phyloP scores from a whole-genome alignment of 2,329 filamentous ascomycete species.

The Exophiala mesophila region DNA sequence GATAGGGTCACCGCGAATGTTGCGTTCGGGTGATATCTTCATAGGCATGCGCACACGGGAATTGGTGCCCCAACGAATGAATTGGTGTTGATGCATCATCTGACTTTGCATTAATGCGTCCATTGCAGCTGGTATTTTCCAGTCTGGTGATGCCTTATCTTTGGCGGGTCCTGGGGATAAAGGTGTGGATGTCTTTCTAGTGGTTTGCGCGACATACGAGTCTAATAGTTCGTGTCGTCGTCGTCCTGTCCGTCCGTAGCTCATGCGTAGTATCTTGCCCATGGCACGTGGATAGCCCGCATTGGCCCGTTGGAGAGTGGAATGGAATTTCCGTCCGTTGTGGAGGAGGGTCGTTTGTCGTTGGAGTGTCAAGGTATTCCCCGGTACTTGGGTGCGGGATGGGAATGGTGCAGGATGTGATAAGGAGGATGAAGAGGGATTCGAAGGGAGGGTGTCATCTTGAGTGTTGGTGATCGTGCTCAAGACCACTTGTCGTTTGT shows the following conservation, averaged over 20 bases:
- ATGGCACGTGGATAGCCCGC: conserved; percentile 49
- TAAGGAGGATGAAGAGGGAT: neutral
- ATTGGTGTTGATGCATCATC: conserved; percentile 27
- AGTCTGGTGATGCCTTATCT: conserved; percentile 29
- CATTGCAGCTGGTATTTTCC: conserved; percentile 33
- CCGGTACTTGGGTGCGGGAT: conserved; percentile 19
- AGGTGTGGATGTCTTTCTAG: conserved; percentile 15
- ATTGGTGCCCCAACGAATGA: conserved; percentile 25
- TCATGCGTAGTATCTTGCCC: conserved; percentile 48
- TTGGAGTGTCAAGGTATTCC: conserved; percentile 24
- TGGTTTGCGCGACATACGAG: conserved; percentile 9
- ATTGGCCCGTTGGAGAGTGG: conserved; percentile 49
- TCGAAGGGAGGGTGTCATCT: neutral
- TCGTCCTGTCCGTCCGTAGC: conserved; percentile 55
- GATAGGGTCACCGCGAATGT: conserved; percentile 35
- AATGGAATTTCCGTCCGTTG: conserved; percentile 37
- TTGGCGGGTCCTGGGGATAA: conserved; percentile 1
- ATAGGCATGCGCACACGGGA: conserved; percentile 26
- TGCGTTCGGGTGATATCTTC: conserved; percentile 33
- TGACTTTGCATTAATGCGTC: conserved; percentile 34
- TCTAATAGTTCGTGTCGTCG: conserved; percentile 47
- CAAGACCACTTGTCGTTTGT: conserved; percentile 4
- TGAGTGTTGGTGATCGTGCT: too few species aligned
- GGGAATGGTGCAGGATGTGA: conserved; percentile 15
- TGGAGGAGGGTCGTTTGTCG: conserved; percentile 15